These are phyloP conservation scores for Lantana camara DNA, from an alignment of 257 asterid genomes.

Conservation along the genomic window DNA sequence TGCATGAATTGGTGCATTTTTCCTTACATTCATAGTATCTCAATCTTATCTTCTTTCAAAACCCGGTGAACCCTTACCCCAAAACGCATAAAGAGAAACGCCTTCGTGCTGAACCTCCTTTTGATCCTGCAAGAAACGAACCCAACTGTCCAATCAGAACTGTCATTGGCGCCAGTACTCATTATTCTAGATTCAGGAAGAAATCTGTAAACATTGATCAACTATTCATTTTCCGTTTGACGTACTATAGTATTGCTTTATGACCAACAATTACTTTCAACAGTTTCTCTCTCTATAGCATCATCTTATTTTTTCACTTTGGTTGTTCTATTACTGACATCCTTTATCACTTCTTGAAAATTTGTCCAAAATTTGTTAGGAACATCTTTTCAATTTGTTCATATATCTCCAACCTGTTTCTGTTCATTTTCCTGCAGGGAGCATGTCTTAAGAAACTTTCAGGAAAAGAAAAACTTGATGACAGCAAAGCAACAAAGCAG, in stretches of 20 bases:
- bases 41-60: not conserved
- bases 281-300: not conserved
- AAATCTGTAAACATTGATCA: conserved; percentile 3
- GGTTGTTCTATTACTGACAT: not conserved
- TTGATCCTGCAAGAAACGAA: not conserved
- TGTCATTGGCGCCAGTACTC: conserved; percentile 5
- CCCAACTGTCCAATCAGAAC: conserved; percentile 6
- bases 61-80: not conserved
- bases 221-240: not conserved
- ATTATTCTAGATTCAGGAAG: conserved; percentile 7
- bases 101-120: not conserved
- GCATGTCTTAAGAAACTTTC: conserved; percentile 84
- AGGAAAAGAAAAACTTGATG: conserved; percentile 84
- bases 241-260: not conserved
- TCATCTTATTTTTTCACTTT: not conserved
- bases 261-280: not conserved
- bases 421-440: conserved; percentile 59
- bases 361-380: not conserved
- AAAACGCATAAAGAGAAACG: not conserved
- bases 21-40: conserved; percentile 12
- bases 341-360: conserved; percentile 5
- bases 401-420: conserved; percentile 15
- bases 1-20: conserved; percentile 5
- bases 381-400: conserved; percentile 8
- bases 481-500: conserved; percentile 85